A percentile compares a stretch with the other conserved stretches of the same genome.
phyloP scores from a whole-genome alignment of 2,329 filamentous ascomycete species.

The Aspergillus aculeatinus region DNA sequence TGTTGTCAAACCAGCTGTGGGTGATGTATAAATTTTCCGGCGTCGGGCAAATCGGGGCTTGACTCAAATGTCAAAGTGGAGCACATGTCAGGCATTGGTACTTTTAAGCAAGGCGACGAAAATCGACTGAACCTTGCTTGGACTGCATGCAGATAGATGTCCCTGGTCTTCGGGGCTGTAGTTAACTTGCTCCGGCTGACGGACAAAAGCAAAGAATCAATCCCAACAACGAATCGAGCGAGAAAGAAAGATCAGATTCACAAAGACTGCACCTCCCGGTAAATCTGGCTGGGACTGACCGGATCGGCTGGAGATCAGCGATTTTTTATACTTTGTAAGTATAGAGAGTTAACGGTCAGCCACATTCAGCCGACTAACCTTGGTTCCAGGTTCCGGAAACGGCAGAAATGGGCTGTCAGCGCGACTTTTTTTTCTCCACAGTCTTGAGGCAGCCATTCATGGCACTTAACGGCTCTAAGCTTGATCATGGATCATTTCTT shows the following conservation, averaged over 20 bases:
- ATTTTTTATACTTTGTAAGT: not conserved
- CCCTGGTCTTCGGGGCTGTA: not conserved
- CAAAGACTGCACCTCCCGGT: too few species aligned
- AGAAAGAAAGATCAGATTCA: not conserved
- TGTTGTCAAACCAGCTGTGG: not conserved
- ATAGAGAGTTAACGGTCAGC: not conserved
- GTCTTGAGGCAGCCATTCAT: not conserved
- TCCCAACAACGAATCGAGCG: not conserved
- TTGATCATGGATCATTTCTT: not conserved
- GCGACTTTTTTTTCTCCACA: not conserved
- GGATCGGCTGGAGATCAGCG: not conserved
- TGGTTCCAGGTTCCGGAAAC: not conserved
- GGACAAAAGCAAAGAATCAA: too few species aligned
- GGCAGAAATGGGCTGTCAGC: not conserved
- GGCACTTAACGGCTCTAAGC: not conserved
- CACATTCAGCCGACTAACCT: not conserved
- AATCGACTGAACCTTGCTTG: not conserved
- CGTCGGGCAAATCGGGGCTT: not conserved
- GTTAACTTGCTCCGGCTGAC: too few species aligned
- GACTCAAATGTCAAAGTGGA: not conserved
- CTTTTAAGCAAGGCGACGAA: not conserved
- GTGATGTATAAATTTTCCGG: not conserved
- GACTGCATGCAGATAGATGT: not conserved
- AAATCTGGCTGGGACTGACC: not conserved
- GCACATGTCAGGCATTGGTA: not conserved